These are phyloP conservation scores for Yamadazyma diospyri DNA, from an alignment of 1,139 yeast genomes.

Conservation along the genomic window DNA sequence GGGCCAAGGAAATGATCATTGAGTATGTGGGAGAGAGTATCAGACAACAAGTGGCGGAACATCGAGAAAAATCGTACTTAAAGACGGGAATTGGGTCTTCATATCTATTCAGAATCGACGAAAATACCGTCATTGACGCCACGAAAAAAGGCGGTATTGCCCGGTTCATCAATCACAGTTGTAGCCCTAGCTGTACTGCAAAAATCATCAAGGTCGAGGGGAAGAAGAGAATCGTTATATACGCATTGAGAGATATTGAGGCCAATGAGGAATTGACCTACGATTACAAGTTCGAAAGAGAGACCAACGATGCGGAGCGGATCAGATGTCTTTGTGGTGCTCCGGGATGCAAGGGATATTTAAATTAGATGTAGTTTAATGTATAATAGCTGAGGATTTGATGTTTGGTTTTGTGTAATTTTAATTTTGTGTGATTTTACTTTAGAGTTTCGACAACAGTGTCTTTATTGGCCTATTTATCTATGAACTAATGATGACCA, in stretches of 20 bases:
- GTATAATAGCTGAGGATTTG: background rate
- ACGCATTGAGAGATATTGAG: constrained; percentile 84
- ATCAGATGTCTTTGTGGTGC: constrained; percentile 95
- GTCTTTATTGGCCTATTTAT: too few species aligned
- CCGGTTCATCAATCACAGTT: constrained; percentile 92
- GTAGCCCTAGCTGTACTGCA: constrained; percentile 96
- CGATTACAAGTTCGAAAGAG: constrained; percentile 92
- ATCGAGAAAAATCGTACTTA: constrained; percentile 80
- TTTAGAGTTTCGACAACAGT: too few species aligned
- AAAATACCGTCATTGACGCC: constrained; percentile 93
- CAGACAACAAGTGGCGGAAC: constrained; percentile 91
- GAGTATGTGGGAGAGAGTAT: constrained; percentile 98
- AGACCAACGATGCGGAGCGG: constrained; percentile 84
- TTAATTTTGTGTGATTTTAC: too few species aligned
- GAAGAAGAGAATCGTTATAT: constrained; percentile 87
- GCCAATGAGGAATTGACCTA: constrained; percentile 93
- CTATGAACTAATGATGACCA: too few species aligned
- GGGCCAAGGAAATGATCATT: constrained; percentile 94
- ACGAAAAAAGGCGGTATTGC: constrained; percentile 98
- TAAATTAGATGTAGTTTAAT: constrained; percentile 63
- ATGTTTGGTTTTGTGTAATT: too few species aligned
- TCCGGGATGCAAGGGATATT: constrained; percentile 86
- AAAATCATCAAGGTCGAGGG: constrained; percentile 95
- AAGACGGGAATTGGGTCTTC: constrained; percentile 95
- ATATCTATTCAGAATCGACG: constrained; percentile 88